A percentile compares a stretch with the other conserved stretches of the same genome.
Evolutionary conservation across 2,329 filamentous ascomycete species (phyloP).

Genomic region (Fusarium goolgardi): DNA sequence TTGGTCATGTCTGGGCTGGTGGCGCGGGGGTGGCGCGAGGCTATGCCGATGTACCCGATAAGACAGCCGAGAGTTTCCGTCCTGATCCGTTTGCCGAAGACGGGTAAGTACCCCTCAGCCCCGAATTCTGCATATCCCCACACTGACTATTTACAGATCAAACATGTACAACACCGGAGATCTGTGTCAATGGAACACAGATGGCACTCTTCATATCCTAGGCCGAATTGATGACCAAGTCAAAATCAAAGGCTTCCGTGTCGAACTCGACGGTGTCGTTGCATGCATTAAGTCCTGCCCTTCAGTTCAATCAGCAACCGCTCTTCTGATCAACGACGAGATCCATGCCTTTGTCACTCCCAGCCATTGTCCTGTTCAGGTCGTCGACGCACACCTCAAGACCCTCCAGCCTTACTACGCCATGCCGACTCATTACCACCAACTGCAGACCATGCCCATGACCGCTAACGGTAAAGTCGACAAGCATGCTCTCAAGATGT

Average conservation of each 20-base stretch:
- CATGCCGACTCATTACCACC: slow-evolving; percentile 59
- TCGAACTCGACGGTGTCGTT: slow-evolving; percentile 69
- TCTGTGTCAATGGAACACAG: slow-evolving; percentile 63
- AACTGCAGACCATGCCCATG: slow-evolving; percentile 58
- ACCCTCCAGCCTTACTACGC: slow-evolving; percentile 66
- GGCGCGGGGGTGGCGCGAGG: slow-evolving; percentile 63
- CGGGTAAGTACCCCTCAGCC: slow-evolving; percentile 53
- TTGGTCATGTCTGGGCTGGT: slow-evolving; percentile 68
- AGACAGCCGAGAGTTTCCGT: slow-evolving; percentile 63
- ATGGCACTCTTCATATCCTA: slow-evolving; percentile 66
- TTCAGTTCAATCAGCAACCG: slow-evolving; percentile 59
- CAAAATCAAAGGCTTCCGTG: slow-evolving; percentile 71
- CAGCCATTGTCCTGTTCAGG: slow-evolving; percentile 48
- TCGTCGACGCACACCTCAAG: slow-evolving; percentile 55
- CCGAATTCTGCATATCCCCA: background rate
- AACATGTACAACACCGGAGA: slow-evolving; percentile 72
- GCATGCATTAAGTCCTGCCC: slow-evolving; percentile 59
- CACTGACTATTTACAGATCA: slow-evolving; percentile 15
- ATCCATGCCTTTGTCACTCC: slow-evolving; percentile 64
- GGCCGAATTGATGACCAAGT: slow-evolving; percentile 70
- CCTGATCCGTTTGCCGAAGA: slow-evolving; percentile 62
- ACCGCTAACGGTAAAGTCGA: slow-evolving; percentile 69
- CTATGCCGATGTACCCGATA: slow-evolving; percentile 64
- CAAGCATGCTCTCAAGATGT: slow-evolving; percentile 56
- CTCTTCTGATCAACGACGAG: slow-evolving; percentile 59